phyloP scores from a whole-genome alignment of 208 protist genomes.

The Crithidia sp. region DNA sequence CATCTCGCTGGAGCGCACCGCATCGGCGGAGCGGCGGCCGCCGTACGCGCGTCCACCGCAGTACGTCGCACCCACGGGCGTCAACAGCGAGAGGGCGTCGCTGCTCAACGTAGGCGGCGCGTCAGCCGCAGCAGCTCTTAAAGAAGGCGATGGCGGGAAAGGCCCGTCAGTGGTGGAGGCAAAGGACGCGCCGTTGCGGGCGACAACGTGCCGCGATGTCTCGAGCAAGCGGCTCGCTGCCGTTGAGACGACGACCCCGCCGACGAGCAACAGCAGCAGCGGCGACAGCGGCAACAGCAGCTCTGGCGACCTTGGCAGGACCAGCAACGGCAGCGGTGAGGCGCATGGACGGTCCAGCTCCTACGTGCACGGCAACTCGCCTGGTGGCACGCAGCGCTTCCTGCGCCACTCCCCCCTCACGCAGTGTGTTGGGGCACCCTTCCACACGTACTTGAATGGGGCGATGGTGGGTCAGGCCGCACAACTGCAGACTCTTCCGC shows the following conservation, averaged over 20 bases:
- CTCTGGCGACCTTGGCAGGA: not conserved
- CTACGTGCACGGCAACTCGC: slow-evolving; percentile 1
- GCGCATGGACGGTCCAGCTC: slow-evolving; percentile 8
- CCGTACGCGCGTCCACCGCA: not conserved
- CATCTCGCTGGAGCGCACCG: not conserved
- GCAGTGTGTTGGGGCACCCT: slow-evolving; percentile 21
- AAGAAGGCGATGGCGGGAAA: too few species aligned
- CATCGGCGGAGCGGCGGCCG: not conserved
- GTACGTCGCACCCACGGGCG: not conserved
- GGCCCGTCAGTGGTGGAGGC: too few species aligned
- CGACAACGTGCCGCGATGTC: too few species aligned
- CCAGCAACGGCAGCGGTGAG: slow-evolving; percentile 10
- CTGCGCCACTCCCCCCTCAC: slow-evolving; percentile 30
- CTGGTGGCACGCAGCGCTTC: slow-evolving; percentile 21
- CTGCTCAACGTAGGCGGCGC: too few species aligned
- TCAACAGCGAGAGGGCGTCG: not conserved
- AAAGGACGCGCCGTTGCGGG: too few species aligned
- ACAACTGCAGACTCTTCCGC: slow-evolving; percentile 18
- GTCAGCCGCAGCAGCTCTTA: too few species aligned
- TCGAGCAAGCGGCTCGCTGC: too few species aligned
- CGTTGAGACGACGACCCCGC: too few species aligned
- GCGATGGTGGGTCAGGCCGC: slow-evolving; percentile 35
- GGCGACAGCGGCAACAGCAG: slow-evolving; percentile 9
- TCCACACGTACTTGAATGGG: slow-evolving; percentile 33
- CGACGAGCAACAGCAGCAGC: not conserved